Evolutionary conservation across 352 stramenopile genomes (phyloP), one percentile per base, ranked within the genome.

Genomic region (Phytophthora tubulina): DNA sequence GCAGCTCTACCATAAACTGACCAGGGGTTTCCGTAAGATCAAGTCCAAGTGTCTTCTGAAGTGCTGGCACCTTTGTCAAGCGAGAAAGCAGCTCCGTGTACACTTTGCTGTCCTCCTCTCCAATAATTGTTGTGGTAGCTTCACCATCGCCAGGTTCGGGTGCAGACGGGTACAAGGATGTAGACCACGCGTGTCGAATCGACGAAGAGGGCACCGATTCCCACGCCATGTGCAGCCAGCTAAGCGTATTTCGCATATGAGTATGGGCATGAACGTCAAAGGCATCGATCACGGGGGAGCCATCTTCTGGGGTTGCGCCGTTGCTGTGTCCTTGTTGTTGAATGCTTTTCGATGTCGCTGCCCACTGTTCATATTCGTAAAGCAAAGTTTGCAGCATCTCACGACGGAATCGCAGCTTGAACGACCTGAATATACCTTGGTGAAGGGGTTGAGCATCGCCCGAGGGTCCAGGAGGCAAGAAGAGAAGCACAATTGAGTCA

Each of bases 351-450:
- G 30, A 48, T 27, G 51, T 39, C 38, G 57, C 54, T 38, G 49
- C 39, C 64, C 52, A 76, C 35, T 65, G 58, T 50, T 67, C 65
- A 35, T 77, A 69, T 49, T 85, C 72, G 59, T 80, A 31, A 55
- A 85, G 21, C 51, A 94, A 50, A 6, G 78, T 73, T 4, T 73
- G 72, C 5, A 94, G 56, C 83, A 94, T 88, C 21, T 88, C 73
- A 33, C 74, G 76, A 32, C 86, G 85, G 51, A 86, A 94, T 0
- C 76, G 74, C 32, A 84, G 64, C 70, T 93, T 93, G 61, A 93
- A 90, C 6, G 76, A 80, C 2, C 75, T 66, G 17, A 87, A 57
- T 13, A 93, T 69, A 8, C 82, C 85, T 33, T 93, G 82, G 33
- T 86, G 77, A n/a, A 94, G 61, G 0, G 86, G 85, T n/a, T 94